Conservation (phyloP, 2,329 filamentous ascomycete species). For the Colletotrichum eremochloae region DNA sequence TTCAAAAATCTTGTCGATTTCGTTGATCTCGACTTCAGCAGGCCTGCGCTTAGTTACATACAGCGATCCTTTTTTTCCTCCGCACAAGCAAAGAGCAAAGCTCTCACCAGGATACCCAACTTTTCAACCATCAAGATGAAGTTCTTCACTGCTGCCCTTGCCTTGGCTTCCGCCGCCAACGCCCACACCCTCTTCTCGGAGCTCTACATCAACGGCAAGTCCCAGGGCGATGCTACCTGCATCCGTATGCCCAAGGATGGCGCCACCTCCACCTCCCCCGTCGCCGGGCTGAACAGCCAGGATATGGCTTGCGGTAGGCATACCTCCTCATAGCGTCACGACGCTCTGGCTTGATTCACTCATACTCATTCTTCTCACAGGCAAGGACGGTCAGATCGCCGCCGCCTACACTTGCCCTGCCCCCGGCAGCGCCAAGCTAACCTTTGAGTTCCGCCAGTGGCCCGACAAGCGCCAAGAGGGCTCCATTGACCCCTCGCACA, state of each 20-base stretch:
- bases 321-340: conserved; percentile 33
- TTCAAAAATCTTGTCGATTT: not conserved
- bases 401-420: conserved; percentile 65
- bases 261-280: conserved; percentile 67
- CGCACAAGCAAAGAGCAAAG: not conserved
- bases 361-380: conserved; percentile 48
- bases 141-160: conserved; percentile 49
- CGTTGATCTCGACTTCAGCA: conserved; percentile 35
- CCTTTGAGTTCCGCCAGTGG: conserved; percentile 75
- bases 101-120: conserved; percentile 21
- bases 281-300: conserved; percentile 67
- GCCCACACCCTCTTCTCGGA: conserved; percentile 76
- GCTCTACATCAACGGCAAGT: conserved; percentile 70
- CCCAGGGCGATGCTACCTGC: conserved; percentile 79
- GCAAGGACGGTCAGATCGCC: conserved; percentile 57
- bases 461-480: conserved; percentile 67
- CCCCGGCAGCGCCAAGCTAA: conserved; percentile 67
- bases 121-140: conserved; percentile 53
- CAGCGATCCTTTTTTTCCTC: conserved; percentile 18
- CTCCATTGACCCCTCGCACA: conserved; percentile 71
- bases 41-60: conserved; percentile 32
- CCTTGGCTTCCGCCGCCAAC: conserved; percentile 54
- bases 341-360: conserved; percentile 39
- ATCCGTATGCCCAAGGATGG: conserved; percentile 74
- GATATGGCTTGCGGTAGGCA: conserved; percentile 79